A percentile compares a stretch with the other conserved stretches of the same genome.
Evolutionary conservation across 768 basidiomycete species (phyloP).

Genomic region (Tricholoma flavovirens): DNA sequence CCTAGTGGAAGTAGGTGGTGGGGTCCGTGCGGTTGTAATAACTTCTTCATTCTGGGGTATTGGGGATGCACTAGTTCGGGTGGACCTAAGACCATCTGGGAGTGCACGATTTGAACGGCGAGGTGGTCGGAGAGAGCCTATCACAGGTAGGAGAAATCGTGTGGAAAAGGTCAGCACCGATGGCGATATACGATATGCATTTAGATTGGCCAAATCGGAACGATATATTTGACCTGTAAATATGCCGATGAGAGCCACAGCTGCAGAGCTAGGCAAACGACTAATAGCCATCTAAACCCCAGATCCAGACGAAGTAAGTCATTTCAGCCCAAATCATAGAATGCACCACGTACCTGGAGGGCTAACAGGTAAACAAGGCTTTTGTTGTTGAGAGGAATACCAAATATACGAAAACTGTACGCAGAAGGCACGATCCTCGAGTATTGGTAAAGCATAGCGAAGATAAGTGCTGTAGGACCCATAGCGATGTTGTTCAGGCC

Average conservation of each 20-base stretch:
- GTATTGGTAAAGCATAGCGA: constrained; percentile 82
- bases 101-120: constrained; percentile 69
- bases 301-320: constrained; percentile 3
- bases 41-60: constrained; percentile 46
- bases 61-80: constrained; percentile 16
- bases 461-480: constrained; percentile 71
- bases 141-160: constrained; percentile 57
- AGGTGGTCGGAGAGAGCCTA: constrained; percentile 60
- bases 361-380: constrained; percentile 67
- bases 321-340: neutral
- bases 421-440: constrained; percentile 68
- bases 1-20: constrained; percentile 17
- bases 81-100: constrained; percentile 44
- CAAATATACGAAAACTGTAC: constrained; percentile 75
- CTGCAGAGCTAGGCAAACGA: constrained; percentile 59
- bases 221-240: constrained; percentile 75
- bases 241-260: constrained; percentile 59
- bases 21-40: constrained; percentile 53
- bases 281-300: constrained; percentile 57
- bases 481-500: constrained; percentile 72
- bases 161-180: constrained; percentile 48
- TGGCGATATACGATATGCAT: constrained; percentile 71
- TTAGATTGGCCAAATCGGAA: constrained; percentile 74
- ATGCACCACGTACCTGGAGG: constrained; percentile 49
- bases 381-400: constrained; percentile 72